phyloP scores from a whole-genome alignment of 1,139 yeast genomes.

The Suhomyces bolitotheri region DNA sequence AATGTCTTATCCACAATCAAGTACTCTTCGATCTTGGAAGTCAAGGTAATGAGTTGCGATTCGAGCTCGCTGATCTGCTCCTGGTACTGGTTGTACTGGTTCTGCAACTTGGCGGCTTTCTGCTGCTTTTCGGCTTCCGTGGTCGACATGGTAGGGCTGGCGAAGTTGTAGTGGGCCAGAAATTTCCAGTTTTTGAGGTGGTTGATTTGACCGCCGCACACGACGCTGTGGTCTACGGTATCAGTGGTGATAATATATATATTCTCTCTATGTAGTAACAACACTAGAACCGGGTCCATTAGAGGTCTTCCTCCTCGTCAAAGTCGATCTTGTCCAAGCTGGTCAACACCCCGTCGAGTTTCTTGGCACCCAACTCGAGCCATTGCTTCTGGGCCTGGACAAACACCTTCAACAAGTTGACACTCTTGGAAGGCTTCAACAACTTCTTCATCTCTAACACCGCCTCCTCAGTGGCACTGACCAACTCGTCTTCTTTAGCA shows the following conservation, averaged over 20 bases:
- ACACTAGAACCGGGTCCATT: no score
- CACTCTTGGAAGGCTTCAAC: slow-evolving; percentile 64
- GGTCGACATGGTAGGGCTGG: slow-evolving; percentile 10
- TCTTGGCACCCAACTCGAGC: slow-evolving; percentile 50
- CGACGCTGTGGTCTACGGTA: neutral
- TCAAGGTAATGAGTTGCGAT: slow-evolving; percentile 53
- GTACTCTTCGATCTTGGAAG: slow-evolving; percentile 46
- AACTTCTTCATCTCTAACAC: slow-evolving; percentile 75
- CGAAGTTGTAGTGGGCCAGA: neutral
- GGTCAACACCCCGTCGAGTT: slow-evolving; percentile 33
- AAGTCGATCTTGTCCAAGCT: slow-evolving; percentile 38
- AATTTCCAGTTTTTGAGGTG: neutral
- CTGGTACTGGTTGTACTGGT: slow-evolving; percentile 63
- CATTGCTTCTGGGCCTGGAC: slow-evolving; percentile 68
- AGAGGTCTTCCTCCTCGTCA: slow-evolving; percentile 28
- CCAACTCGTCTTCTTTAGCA: slow-evolving; percentile 72
- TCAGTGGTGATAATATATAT: neutral
- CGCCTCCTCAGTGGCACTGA: slow-evolving; percentile 71
- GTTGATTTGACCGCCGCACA: no score
- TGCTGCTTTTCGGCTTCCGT: slow-evolving; percentile 30
- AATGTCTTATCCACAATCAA: slow-evolving; percentile 41
- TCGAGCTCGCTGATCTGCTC: slow-evolving; percentile 58
- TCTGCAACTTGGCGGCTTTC: slow-evolving; percentile 53
- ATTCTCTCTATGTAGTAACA: no score
- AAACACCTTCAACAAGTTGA: slow-evolving; percentile 61